Evolutionary conservation across 2,329 filamentous ascomycete species (phyloP), one percentile per base, ranked within the genome.

Genomic region (Talaromyces sp.): DNA sequence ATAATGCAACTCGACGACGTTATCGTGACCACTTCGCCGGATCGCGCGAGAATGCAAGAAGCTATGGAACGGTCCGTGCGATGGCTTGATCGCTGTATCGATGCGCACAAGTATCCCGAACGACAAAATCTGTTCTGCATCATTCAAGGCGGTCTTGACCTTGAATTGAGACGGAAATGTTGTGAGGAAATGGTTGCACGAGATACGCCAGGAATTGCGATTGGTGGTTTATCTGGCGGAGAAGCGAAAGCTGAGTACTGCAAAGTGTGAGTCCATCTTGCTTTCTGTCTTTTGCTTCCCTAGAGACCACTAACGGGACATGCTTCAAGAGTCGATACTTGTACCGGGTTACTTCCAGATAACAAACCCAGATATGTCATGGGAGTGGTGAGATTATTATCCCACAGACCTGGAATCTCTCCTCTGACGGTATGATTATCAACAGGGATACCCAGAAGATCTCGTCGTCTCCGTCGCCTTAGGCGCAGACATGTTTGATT

Each of bases 1-100:
- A 97, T 97, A 64, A 99, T 99, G 95, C 95, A 99, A 75, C 85
- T 99, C 3, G 94, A 99, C 78, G 95, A 99, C 73, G 95, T 99
- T 13, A 88, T 99, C 53, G 93, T 91, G 31, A 97, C 94, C 0
- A 99, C 94, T 0, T 97, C 91, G 0, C 93, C 93, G 0, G 94
- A 99, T 73, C 80, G 84, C 57, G 86, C 80, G 19, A 87, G 95
- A 55, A 97, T 99, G 84, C 84, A 87, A 61, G 91, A 96, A 74
- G 94, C 94, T 52, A 97, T 97, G 92, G 83, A 94, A 69, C 87
- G 94, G 57, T 96, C 91, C 56, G 85, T 99, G 7, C 85, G 95
- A 39, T 99, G 95, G 95, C 82, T 99, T 5, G 95, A 99, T 75
- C 85, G 94, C 56, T 99, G 94, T 74, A 93, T 97, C 40, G 85